Conservation (phyloP, 352 stramenopile species). For the Phytophthora foliorum region DNA sequence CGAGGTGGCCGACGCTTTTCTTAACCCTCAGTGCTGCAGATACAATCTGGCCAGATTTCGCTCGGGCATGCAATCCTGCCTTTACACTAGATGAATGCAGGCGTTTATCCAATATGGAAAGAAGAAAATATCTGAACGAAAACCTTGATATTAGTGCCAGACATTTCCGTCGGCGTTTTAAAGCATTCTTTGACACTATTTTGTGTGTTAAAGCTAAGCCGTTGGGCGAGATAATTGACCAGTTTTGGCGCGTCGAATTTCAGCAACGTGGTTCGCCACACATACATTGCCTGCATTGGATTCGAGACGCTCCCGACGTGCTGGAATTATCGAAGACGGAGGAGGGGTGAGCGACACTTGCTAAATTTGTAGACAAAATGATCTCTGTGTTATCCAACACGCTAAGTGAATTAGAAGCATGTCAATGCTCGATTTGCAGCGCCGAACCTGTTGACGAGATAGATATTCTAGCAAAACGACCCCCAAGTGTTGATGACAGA, state of each 20-base stretch:
- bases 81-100: constrained; percentile 9
- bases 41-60: constrained; percentile 34
- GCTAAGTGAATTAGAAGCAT: constrained; percentile 1
- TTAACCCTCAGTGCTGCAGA: constrained; percentile 13
- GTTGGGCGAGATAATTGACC: constrained; percentile 31
- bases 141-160: constrained; percentile 30
- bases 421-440: background rate
- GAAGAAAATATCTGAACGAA: constrained; percentile 16
- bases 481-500: background rate
- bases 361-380: constrained; percentile 9
- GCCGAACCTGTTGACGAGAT: background rate
- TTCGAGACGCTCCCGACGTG: constrained; percentile 28
- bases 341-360: constrained; percentile 6
- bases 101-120: background rate
- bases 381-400: constrained; percentile 15
- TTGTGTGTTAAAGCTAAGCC: constrained; percentile 1
- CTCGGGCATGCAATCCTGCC: constrained; percentile 16
- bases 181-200: constrained; percentile 26
- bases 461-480: constrained; percentile 13
- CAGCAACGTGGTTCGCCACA: constrained; percentile 36
- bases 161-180: constrained; percentile 35
- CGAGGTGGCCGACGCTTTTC: constrained; percentile 23
- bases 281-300: constrained; percentile 34
- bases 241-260: constrained; percentile 42
- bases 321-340: constrained; percentile 21